Base-by-base conservation (phyloP, 2,329 filamentous ascomycete species). In the Xylariomycetidae sp. region DNA sequence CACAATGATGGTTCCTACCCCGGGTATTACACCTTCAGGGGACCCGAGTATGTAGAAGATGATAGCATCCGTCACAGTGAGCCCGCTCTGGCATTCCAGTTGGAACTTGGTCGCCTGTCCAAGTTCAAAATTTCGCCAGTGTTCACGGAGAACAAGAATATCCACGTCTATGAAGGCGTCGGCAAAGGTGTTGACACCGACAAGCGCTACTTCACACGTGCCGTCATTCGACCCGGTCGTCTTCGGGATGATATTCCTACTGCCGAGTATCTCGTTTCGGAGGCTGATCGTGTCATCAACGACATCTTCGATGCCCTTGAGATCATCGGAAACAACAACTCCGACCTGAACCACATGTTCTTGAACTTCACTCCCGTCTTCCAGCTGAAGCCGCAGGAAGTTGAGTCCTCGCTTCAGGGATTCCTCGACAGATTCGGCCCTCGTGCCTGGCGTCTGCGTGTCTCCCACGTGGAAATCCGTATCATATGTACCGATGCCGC, bases 291-390 rank as follows among this genome's bases (percentile, higher is more conserved):
- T 44, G 74, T 97, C 51, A 89, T 98, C 77, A 97, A 88, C 59
- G 92, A 98, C 58, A 97, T 98, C 54, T 80, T 97, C 33, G 92
- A 98, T 58, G 92, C 92, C 27, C 73, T 98, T 38, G 92, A 98
- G 73, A 96, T 98, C 52, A 94, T 96, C 57, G 92, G 92, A 57
- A 96, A 95, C 74, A 97, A 96, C 71, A 94, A 94, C 70, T 95
- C 92, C 32, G 92, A 98, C 72, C 76, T 98, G 58, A 98, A 98
- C 74, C 92, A 98, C 69, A 92, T 98, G 74, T 98, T 98, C 72
- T 92, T 98, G 74, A 97, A 98, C 77, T 98, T 98, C 70, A 92
- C 88, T 0, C 88, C 89, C 8, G 86, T 96, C 38, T 97, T 98
- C 80, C 87, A 88, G 59, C 79, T 98, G 30, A 74, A 88, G 54